Conservation (phyloP, 2,329 filamentous ascomycete species). For the Mycogone perniciosa region DNA sequence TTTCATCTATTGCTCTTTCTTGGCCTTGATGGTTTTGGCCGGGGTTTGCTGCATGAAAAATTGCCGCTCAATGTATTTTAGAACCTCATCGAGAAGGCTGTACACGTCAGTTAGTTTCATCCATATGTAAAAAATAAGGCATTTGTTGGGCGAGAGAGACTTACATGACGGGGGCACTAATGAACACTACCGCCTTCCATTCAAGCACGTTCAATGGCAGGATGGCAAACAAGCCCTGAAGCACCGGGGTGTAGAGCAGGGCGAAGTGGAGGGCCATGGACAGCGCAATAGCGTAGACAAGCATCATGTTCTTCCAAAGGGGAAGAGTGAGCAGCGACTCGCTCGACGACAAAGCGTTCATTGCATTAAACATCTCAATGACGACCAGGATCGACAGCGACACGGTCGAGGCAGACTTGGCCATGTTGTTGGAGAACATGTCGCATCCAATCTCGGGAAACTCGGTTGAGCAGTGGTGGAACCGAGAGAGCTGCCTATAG, state of each 20-base stretch:
- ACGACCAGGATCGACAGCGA: slow-evolving; percentile 89
- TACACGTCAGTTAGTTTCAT: slow-evolving; percentile 18
- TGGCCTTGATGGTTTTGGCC: slow-evolving; percentile 34
- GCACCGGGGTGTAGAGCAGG: slow-evolving; percentile 82
- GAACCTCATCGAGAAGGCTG: slow-evolving; percentile 73
- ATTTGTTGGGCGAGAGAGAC: slow-evolving; percentile 28
- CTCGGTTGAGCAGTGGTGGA: slow-evolving; percentile 82
- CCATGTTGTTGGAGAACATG: slow-evolving; percentile 83
- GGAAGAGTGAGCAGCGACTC: slow-evolving; percentile 90
- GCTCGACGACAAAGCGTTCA: slow-evolving; percentile 94
- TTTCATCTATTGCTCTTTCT: slow-evolving; percentile 47
- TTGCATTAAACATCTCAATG: slow-evolving; percentile 99
- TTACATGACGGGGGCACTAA: slow-evolving; percentile 91
- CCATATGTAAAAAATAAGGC: neutral
- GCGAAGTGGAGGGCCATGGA: slow-evolving; percentile 95
- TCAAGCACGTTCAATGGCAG: slow-evolving; percentile 77
- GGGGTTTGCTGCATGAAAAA: slow-evolving; percentile 53
- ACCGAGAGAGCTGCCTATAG: slow-evolving; percentile 84
- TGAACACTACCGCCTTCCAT: slow-evolving; percentile 84
- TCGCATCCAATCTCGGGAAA: slow-evolving; percentile 87
- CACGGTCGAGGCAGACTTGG: slow-evolving; percentile 86
- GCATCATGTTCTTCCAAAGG: slow-evolving; percentile 98
- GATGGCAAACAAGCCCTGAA: slow-evolving; percentile 87
- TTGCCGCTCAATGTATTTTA: slow-evolving; percentile 70
- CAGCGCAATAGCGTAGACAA: slow-evolving; percentile 87